Evolutionary conservation across 371 early-diverging fungal genomes (phyloP).

Genomic region (Gilbertella persicaria): DNA sequence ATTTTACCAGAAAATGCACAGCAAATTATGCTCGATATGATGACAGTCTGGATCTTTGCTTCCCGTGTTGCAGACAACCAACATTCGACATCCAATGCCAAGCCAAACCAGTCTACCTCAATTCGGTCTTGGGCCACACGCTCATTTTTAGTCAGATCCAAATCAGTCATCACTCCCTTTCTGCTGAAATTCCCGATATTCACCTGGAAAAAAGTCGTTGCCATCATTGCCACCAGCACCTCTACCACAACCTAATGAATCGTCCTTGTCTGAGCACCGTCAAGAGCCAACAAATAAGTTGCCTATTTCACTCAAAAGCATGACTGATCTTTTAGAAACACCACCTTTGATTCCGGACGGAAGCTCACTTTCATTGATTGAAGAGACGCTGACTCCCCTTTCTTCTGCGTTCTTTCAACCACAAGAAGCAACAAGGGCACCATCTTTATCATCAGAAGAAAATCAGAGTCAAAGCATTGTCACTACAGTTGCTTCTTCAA

Average conservation of each 20-base stretch:
- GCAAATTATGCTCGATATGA: slow-evolving; percentile 9
- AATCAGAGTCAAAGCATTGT: background rate
- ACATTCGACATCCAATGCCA: background rate
- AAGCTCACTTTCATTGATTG: slow-evolving; percentile 6
- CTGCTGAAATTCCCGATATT: slow-evolving; percentile 7
- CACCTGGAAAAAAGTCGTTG: too few relatives aligned
- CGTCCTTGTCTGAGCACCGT: too few relatives aligned
- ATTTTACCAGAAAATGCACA: slow-evolving; percentile 8
- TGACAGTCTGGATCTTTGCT: slow-evolving; percentile 9
- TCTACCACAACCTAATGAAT: too few relatives aligned
- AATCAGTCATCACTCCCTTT: slow-evolving; percentile 3
- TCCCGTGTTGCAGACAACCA: slow-evolving; percentile 1
- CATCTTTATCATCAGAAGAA: background rate
- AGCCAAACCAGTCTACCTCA: background rate
- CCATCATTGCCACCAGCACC: too few relatives aligned
- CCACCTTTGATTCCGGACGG: slow-evolving; percentile 7
- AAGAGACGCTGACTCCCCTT: slow-evolving; percentile 5
- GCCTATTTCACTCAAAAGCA: slow-evolving; percentile 10
- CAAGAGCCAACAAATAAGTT: background rate
- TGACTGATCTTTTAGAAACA: slow-evolving; percentile 10
- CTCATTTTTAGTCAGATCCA: slow-evolving; percentile 8
- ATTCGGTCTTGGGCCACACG: slow-evolving; percentile 21
- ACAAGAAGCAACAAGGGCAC: background rate
- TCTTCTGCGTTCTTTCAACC: slow-evolving; percentile 5
- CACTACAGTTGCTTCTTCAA: background rate